Evolutionary conservation across 306 rosid genomes (phyloP).

Genomic region (Psophocarpus tetragonolobus): DNA sequence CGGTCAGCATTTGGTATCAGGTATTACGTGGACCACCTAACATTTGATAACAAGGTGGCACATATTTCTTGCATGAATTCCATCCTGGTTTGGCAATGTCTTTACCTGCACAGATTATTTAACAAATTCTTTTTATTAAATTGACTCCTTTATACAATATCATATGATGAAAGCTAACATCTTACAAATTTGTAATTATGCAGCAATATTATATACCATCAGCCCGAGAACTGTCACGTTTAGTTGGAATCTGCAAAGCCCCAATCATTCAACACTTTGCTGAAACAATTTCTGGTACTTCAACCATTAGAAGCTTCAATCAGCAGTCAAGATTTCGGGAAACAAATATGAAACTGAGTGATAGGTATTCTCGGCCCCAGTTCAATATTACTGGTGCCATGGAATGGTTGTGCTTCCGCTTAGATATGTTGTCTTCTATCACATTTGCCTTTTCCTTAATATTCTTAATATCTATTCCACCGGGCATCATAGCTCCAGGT

Average conservation of each 20-base stretch:
- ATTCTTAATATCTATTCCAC: slow-evolving; percentile 73
- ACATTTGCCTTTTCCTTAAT: slow-evolving; percentile 69
- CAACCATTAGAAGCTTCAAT: slow-evolving; percentile 86
- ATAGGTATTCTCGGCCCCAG: slow-evolving; percentile 68
- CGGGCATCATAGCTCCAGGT: slow-evolving; percentile 80
- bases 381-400: slow-evolving; percentile 66
- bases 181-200: slow-evolving; percentile 30
- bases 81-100: neutral
- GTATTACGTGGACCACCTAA: neutral
- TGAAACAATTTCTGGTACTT: slow-evolving; percentile 78
- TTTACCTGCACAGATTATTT: neutral
- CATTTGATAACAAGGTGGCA: neutral
- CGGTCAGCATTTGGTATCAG: slow-evolving; percentile 43
- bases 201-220: slow-evolving; percentile 79
- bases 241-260: slow-evolving; percentile 84
- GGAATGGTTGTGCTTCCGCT: slow-evolving; percentile 83
- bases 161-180: neutral
- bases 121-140: neutral
- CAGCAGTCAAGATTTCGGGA: slow-evolving; percentile 69
- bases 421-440: slow-evolving; percentile 67
- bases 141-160: too few species aligned
- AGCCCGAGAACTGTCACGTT: slow-evolving; percentile 80
- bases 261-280: slow-evolving; percentile 86
- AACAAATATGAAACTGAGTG: slow-evolving; percentile 70
- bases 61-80: neutral